phyloP scores from a whole-genome alignment of 495 filamentous ascomycete species.

The Chaetomium cochliodes region DNA sequence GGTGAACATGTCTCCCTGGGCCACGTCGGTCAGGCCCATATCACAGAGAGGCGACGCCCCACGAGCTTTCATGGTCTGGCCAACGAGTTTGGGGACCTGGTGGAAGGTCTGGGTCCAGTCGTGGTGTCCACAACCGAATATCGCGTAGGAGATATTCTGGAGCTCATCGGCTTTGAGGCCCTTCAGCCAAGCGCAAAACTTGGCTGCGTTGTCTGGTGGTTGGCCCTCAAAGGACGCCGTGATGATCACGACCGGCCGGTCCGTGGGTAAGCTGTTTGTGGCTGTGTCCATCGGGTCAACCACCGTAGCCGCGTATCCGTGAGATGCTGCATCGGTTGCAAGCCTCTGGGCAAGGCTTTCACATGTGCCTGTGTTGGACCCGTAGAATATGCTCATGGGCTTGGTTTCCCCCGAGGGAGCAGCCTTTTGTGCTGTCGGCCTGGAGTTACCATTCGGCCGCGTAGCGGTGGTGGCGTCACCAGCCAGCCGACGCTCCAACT shows the following conservation, averaged over 20 bases:
- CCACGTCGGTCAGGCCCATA: slow-evolving; percentile 61
- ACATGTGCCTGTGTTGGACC: slow-evolving; percentile 75
- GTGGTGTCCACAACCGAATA: slow-evolving; percentile 61
- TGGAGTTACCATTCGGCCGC: slow-evolving; percentile 3
- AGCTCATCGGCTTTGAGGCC: slow-evolving; percentile 51
- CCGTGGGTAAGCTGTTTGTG: slow-evolving; percentile 58
- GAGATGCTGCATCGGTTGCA: slow-evolving; percentile 54
- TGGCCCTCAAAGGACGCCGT: slow-evolving; percentile 73
- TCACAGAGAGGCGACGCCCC: slow-evolving; percentile 53
- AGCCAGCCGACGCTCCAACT: slow-evolving; percentile 54
- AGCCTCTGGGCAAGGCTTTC: slow-evolving; percentile 65
- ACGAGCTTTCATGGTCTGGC: slow-evolving; percentile 50
- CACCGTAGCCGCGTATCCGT: slow-evolving; percentile 57
- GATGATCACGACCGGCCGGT: slow-evolving; percentile 63
- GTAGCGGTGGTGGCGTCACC: slow-evolving; percentile 25
- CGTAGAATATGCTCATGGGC: slow-evolving; percentile 65
- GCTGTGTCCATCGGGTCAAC: slow-evolving; percentile 61
- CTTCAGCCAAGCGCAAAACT: slow-evolving; percentile 67
- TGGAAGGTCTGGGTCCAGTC: slow-evolving; percentile 76
- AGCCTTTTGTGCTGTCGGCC: slow-evolving; percentile 4
- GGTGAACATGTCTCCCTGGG: slow-evolving; percentile 62
- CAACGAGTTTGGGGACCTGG: slow-evolving; percentile 62
- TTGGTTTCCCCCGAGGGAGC: slow-evolving; percentile 27
- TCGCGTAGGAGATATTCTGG: slow-evolving; percentile 58
- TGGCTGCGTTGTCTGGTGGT: slow-evolving; percentile 69